Evolutionary conservation across 345 rosid genomes (phyloP).

Genomic region (Conringia planisiliqua): DNA sequence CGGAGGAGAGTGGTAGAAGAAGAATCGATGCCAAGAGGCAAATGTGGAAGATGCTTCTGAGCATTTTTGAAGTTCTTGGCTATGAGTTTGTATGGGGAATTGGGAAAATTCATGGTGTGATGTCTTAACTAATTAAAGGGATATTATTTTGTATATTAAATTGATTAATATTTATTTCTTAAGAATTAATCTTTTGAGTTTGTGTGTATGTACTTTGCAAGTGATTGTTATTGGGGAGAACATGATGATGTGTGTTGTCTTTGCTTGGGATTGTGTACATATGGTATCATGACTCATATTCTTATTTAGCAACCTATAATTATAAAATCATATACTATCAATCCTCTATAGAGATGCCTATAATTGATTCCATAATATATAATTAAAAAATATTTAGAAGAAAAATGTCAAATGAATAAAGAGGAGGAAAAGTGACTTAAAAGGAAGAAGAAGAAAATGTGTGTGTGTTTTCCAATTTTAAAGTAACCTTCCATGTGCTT

Average conservation of each 20-base stretch:
- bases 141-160: background rate
- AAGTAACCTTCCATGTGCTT: slow-evolving; percentile 41
- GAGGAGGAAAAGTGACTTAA: slow-evolving; percentile 33
- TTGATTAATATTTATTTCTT: background rate
- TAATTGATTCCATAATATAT: slow-evolving; percentile 18
- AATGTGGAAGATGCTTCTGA: slow-evolving; percentile 25
- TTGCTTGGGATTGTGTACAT: slow-evolving; percentile 38
- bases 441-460: slow-evolving; percentile 31
- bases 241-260: slow-evolving; percentile 40
- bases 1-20: slow-evolving; percentile 14
- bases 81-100: slow-evolving; percentile 31
- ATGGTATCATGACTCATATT: slow-evolving; percentile 14
- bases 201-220: slow-evolving; percentile 26
- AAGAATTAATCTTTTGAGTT: slow-evolving; percentile 4
- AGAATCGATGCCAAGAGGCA: slow-evolving; percentile 33
- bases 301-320: slow-evolving; percentile 23
- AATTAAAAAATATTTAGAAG: background rate
- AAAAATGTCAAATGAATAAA: slow-evolving; percentile 28
- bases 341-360: slow-evolving; percentile 10
- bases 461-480: slow-evolving; percentile 24
- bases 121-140: slow-evolving; percentile 33
- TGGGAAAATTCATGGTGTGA: slow-evolving; percentile 19
- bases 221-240: slow-evolving; percentile 32
- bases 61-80: slow-evolving; percentile 25
- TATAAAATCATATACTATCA: slow-evolving; percentile 12